These are phyloP conservation scores for Pleodorina starrii DNA, from an alignment of 139 green algal species.

Conservation along the genomic window DNA sequence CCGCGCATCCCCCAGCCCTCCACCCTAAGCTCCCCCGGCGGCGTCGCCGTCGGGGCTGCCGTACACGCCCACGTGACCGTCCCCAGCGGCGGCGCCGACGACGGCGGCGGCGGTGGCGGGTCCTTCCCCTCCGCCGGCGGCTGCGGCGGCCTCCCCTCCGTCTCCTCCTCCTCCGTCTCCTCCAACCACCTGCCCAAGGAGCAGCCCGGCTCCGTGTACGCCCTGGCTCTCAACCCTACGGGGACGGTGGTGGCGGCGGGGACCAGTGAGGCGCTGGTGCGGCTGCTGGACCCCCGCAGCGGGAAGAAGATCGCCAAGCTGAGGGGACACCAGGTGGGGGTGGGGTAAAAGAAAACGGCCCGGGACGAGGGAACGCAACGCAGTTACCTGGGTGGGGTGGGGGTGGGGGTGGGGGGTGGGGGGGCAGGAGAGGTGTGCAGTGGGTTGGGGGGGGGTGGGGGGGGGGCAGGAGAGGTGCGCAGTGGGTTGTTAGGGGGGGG, in stretches of 20 bases:
- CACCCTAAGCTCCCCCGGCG: neutral
- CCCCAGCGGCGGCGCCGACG: neutral
- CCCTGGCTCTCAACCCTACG: constrained; percentile 75
- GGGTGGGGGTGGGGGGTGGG: neutral
- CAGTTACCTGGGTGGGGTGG: neutral
- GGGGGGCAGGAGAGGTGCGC: neutral
- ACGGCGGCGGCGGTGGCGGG: neutral
- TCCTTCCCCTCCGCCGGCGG: neutral
- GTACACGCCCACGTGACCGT: neutral
- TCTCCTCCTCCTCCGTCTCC: neutral
- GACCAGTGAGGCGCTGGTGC: constrained; percentile 63
- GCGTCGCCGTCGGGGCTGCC: neutral
- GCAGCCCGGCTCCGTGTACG: constrained; percentile 83
- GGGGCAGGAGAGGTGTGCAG: neutral
- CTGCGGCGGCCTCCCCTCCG: no score
- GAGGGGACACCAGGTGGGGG: constrained; percentile 20
- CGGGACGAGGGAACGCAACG: no score
- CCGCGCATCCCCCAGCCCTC: neutral
- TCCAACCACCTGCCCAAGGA: neutral
- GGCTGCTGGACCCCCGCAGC: constrained; percentile 82
- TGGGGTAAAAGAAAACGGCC: neutral
- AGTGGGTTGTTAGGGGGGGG: neutral
- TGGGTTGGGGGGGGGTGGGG: neutral
- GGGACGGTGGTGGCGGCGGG: constrained; percentile 83
- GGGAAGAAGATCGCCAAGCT: constrained; percentile 80